These are phyloP conservation scores for Nadsonia commutata DNA, from an alignment of 1,139 yeast species.

Conservation along the genomic window DNA sequence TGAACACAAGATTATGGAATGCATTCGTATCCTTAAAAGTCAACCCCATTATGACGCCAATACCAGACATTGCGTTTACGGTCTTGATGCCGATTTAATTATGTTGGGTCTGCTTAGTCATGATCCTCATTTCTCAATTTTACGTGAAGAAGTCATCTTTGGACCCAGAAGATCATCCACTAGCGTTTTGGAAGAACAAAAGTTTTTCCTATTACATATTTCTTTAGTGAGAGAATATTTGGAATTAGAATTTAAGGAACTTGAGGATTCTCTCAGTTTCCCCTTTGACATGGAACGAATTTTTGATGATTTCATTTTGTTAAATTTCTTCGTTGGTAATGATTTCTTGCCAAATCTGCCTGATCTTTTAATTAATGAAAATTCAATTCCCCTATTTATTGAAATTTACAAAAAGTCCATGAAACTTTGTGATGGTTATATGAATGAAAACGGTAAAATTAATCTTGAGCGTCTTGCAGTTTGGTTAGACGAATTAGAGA, in stretches of 20 bases:
- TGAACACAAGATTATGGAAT: slow-evolving; percentile 94
- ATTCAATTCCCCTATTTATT: slow-evolving; percentile 84
- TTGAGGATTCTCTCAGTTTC: slow-evolving; percentile 44
- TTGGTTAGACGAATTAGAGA: slow-evolving; percentile 74
- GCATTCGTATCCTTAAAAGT: slow-evolving; percentile 71
- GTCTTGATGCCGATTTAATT: slow-evolving; percentile 94
- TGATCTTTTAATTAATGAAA: slow-evolving; percentile 81
- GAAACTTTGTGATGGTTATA: slow-evolving; percentile 63
- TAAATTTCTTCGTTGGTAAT: slow-evolving; percentile 91
- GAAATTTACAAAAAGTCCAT: slow-evolving; percentile 77
- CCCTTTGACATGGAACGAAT: slow-evolving; percentile 78
- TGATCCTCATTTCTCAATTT: slow-evolving; percentile 86
- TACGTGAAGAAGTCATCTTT: slow-evolving; percentile 91
- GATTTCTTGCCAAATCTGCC: slow-evolving; percentile 98
- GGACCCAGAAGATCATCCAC: slow-evolving; percentile 44
- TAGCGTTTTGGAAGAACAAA: slow-evolving; percentile 52
- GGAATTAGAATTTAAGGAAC: slow-evolving; percentile 67
- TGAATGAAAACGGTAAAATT: slow-evolving; percentile 71
- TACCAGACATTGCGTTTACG: slow-evolving; percentile 86
- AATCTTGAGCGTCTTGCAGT: slow-evolving; percentile 54
- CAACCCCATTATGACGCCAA: slow-evolving; percentile 81
- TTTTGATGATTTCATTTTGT: slow-evolving; percentile 82
- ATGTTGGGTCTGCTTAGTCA: slow-evolving; percentile 92
- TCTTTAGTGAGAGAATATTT: slow-evolving; percentile 82
- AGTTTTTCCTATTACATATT: slow-evolving; percentile 68